phyloP scores from a whole-genome alignment of 371 early-diverging fungal genomes.

The Rhizopus sp. region DNA sequence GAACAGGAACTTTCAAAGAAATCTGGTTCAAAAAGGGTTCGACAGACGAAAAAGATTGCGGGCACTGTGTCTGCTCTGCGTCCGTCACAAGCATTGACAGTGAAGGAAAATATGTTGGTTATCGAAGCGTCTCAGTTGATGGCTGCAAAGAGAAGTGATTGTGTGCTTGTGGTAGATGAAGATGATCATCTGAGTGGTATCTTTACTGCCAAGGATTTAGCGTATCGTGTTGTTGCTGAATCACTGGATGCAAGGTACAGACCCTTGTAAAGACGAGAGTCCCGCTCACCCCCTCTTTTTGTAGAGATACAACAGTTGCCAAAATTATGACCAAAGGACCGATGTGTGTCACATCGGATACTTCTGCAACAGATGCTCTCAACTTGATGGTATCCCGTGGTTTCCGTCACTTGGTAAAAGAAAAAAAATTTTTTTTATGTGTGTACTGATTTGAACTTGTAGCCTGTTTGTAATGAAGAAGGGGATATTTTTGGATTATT shows the following conservation, averaged over 20 bases:
- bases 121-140: slow-evolving; percentile 94
- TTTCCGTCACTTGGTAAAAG: slow-evolving; percentile 87
- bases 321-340: slow-evolving; percentile 93
- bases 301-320: slow-evolving; percentile 59
- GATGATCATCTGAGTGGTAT: slow-evolving; percentile 94
- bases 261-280: not conserved
- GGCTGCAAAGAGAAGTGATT: slow-evolving; percentile 96
- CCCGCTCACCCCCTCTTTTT: not conserved
- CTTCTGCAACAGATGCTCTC: slow-evolving; percentile 87
- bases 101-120: slow-evolving; percentile 85
- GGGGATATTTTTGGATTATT: slow-evolving; percentile 92
- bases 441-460: not conserved
- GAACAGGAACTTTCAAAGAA: slow-evolving; percentile 73
- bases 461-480: slow-evolving; percentile 91
- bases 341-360: slow-evolving; percentile 82
- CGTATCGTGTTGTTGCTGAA: slow-evolving; percentile 42
- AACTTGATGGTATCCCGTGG: slow-evolving; percentile 92
- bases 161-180: slow-evolving; percentile 86
- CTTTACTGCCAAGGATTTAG: slow-evolving; percentile 70
- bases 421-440: not conserved
- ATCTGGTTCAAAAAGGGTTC: slow-evolving; percentile 30
- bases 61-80: slow-evolving; percentile 91
- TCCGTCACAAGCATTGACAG: slow-evolving; percentile 90
- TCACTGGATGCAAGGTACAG: slow-evolving; percentile 39
- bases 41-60: slow-evolving; percentile 57